Base-by-base conservation (phyloP, 2,329 filamentous ascomycete species). In the Alternaria gansuensis region DNA sequence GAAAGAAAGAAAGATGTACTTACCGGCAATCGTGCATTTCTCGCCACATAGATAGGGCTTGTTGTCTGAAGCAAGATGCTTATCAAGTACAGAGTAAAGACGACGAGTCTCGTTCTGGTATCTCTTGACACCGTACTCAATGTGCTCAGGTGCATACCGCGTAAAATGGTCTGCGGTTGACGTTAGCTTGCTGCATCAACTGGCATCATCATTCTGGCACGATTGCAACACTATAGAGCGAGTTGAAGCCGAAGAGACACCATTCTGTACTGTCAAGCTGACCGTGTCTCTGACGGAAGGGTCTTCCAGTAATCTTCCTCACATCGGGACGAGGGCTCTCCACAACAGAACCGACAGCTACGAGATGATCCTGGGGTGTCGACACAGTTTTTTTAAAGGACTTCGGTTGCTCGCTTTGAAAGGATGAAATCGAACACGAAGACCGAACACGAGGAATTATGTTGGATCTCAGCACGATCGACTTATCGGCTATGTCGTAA, bases 101-200 rank as follows among this genome's bases (percentile, higher is more conserved):
- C 93, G 88, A n/a, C 89, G 84, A 0, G 90, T 92, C 80, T 97
- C 93, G 74, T 92, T 95, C 72, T 84, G 81, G 80, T 96, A 97
- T 46, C 93, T 86, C 72, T 91, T 87, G 54, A 96, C 87, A 62
- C 90, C 92, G 75, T 97, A 96, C 71, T 88, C 82, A 69, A 96
- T 94, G 75, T 85, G 87, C 75, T 93, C 90, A 0, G 91, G 90
- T 1, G 92, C 92, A 71, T 96, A 96, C 55, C 91, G 86, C 46
- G 81, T 82, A 78, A 96, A 96, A 79, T 96, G 92, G 77, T 95
- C 93, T 51, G 57, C 28, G 14, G 43, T 29, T 21, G 26, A 7
- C 26, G 54, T 69, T 59, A 62, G 51, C 24, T 23, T 39, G 14
- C 13, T 31, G 8, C 6, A 37, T 29, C 26, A 52, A 17, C 29